Evolutionary conservation across 768 basidiomycete species (phyloP).

Genomic region (Tubosaeta sp.): DNA sequence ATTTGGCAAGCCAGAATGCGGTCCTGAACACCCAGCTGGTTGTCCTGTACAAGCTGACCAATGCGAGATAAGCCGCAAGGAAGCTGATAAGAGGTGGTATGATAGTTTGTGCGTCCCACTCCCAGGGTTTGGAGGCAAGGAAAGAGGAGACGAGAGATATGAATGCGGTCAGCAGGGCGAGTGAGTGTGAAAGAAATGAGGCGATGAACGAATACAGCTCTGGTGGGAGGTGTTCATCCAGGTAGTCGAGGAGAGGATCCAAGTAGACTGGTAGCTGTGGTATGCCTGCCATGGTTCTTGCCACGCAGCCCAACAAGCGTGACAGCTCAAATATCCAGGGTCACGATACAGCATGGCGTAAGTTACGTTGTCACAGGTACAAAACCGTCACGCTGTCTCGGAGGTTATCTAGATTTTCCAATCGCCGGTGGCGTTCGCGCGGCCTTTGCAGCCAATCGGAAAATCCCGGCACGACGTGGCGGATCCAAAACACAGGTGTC

Average conservation of each 20-base stretch:
- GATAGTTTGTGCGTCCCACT: conserved; percentile 65
- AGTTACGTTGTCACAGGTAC: conserved; percentile 14
- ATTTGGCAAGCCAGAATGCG: conserved; percentile 68
- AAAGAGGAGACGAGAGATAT: conserved; percentile 46
- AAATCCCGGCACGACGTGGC: conserved; percentile 11
- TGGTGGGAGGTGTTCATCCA: conserved; percentile 52
- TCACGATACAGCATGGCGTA: conserved; percentile 13
- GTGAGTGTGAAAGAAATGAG: conserved; percentile 47
- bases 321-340: conserved; percentile 9
- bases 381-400: conserved; percentile 7
- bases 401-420: conserved; percentile 7
- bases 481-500: not conserved
- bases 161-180: conserved; percentile 49
- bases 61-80: conserved; percentile 68
- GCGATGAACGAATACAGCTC: conserved; percentile 51
- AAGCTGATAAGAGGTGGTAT: conserved; percentile 73
- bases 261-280: conserved; percentile 44
- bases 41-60: conserved; percentile 76
- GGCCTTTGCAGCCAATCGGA: conserved; percentile 26
- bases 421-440: not conserved
- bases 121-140: conserved; percentile 45
- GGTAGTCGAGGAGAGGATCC: conserved; percentile 50
- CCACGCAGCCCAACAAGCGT: conserved; percentile 20
- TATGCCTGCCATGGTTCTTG: conserved; percentile 28
- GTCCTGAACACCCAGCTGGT: conserved; percentile 70